A percentile compares a stretch with the other conserved stretches of the same genome.
These are phyloP conservation scores for Breviolum minutum DNA, from an alignment of 73 alveolate species.

Conservation along the genomic window DNA sequence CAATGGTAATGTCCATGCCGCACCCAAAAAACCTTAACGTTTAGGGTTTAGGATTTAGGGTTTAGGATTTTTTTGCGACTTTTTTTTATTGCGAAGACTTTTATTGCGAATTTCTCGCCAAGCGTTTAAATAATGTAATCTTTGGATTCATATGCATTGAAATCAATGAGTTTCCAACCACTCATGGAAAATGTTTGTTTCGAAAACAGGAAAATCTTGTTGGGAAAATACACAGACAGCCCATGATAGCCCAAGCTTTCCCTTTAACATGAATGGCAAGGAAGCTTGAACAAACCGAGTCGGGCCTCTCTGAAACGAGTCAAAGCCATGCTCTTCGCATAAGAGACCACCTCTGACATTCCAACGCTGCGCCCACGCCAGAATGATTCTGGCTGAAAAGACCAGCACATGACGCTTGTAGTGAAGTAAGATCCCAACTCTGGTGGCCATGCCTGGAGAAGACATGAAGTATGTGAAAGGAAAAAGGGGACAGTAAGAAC, in stretches of 20 bases:
- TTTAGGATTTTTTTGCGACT: background rate
- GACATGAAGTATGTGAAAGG: background rate
- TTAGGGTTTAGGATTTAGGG: background rate
- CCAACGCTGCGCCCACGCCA: conserved; percentile 30
- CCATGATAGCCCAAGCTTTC: background rate
- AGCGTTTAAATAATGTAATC: background rate
- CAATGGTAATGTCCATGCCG: conserved; percentile 18
- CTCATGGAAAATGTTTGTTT: background rate
- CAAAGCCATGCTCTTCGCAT: conserved; percentile 12
- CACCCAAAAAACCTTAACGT: background rate
- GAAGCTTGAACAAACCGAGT: background rate
- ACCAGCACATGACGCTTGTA: conserved; percentile 13
- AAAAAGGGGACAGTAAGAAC: background rate
- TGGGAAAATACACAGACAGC: background rate
- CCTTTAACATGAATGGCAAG: background rate
- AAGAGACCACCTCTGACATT: background rate
- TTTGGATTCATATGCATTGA: background rate
- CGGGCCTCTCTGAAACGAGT: conserved; percentile 32
- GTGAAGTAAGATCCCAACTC: background rate
- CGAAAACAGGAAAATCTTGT: background rate
- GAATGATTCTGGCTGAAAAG: background rate
- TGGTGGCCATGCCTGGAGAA: conserved; percentile 42
- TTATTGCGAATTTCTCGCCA: background rate
- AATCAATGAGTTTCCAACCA: background rate
- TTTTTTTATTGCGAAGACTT: background rate